Evolutionary conservation across 805 yeast species (phyloP).

Genomic region (Yamadazyma sp.): DNA sequence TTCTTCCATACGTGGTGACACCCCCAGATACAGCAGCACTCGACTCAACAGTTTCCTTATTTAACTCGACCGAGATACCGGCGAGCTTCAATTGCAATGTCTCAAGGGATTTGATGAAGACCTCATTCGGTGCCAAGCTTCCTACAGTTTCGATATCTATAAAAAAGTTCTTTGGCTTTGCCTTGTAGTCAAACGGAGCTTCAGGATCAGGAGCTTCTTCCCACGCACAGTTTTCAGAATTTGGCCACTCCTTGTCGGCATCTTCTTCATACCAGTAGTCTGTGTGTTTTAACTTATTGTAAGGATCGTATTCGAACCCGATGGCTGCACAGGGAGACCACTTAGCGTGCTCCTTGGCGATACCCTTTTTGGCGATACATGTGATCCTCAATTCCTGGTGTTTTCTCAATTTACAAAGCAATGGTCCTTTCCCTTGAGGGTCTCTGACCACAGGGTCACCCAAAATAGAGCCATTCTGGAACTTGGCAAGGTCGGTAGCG

Average conservation of each 20-base stretch:
- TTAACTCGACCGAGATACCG: slow-evolving; percentile 71
- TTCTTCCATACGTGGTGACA: slow-evolving; percentile 47
- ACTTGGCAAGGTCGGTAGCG: slow-evolving; percentile 67
- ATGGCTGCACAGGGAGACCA: slow-evolving; percentile 97
- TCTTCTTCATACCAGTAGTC: slow-evolving; percentile 95
- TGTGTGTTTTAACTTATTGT: slow-evolving; percentile 95
- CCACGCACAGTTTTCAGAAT: slow-evolving; percentile 82
- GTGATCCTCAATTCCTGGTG: slow-evolving; percentile 87
- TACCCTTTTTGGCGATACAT: slow-evolving; percentile 97
- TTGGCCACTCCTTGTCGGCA: slow-evolving; percentile 92
- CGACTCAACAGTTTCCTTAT: slow-evolving; percentile 43
- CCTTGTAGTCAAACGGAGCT: slow-evolving; percentile 80
- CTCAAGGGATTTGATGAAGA: slow-evolving; percentile 78
- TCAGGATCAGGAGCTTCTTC: slow-evolving; percentile 93
- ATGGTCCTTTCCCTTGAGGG: slow-evolving; percentile 75
- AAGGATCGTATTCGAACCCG: slow-evolving; percentile 98
- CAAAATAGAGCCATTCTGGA: slow-evolving; percentile 46
- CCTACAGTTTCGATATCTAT: slow-evolving; percentile 93
- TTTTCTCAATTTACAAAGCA: slow-evolving; percentile 85
- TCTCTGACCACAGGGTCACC: slow-evolving; percentile 90
- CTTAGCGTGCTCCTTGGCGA: slow-evolving; percentile 96
- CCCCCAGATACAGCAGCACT: slow-evolving; percentile 43
- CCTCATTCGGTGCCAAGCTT: slow-evolving; percentile 82
- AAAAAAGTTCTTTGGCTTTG: slow-evolving; percentile 79
- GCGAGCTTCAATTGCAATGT: slow-evolving; percentile 90